These are phyloP conservation scores for Wakefieldia striispora DNA, from an alignment of 768 basidiomycete genomes.

Conservation along the genomic window DNA sequence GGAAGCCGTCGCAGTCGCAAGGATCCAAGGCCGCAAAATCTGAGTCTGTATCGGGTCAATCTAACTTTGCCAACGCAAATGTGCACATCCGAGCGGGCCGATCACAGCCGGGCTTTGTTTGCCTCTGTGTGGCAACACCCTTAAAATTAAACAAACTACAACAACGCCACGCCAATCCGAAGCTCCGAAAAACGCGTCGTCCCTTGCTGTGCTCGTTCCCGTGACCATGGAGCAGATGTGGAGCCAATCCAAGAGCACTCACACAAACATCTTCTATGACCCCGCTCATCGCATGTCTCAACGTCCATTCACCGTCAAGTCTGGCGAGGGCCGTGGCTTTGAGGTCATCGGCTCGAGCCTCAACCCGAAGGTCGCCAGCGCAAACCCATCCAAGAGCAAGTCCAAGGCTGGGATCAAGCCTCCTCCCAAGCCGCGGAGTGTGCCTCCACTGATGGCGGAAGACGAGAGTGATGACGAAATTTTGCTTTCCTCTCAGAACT, in stretches of 20 bases:
- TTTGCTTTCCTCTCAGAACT: slow-evolving; percentile 25
- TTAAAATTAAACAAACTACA: slow-evolving; percentile 28
- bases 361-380: slow-evolving; percentile 1
- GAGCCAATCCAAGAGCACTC: background rate
- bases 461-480: slow-evolving; percentile 31
- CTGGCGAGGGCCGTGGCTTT: slow-evolving; percentile 27
- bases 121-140: slow-evolving; percentile 19
- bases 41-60: too few species aligned
- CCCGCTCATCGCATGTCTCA: slow-evolving; percentile 18
- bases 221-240: slow-evolving; percentile 25
- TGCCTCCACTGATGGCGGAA: background rate
- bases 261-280: slow-evolving; percentile 12
- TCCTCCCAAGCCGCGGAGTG: background rate
- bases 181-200: background rate
- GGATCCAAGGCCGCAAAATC: too few species aligned
- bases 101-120: slow-evolving; percentile 8
- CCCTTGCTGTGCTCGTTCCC: background rate
- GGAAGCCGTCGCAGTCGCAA: slow-evolving; percentile 3
- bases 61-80: too few species aligned
- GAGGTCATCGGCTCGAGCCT: slow-evolving; percentile 19
- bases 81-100: background rate
- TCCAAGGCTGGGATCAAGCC: background rate
- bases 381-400: slow-evolving; percentile 9
- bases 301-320: slow-evolving; percentile 24
- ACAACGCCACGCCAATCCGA: slow-evolving; percentile 25